Base-by-base conservation (phyloP, 2,329 filamentous ascomycete species). In the Epichloe typhina region DNA sequence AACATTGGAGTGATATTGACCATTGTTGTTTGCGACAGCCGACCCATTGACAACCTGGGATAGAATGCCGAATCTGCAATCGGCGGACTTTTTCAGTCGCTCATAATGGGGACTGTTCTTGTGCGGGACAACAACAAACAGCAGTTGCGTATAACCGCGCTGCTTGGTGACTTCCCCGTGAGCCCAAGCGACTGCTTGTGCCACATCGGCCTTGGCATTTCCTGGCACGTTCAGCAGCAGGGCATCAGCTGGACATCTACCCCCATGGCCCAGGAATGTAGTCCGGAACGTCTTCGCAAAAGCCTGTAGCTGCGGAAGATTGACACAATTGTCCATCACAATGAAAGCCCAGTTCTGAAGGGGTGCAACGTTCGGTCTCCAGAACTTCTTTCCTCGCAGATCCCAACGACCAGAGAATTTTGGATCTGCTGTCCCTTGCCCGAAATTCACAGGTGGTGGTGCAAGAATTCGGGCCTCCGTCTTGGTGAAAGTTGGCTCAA, bases 1-100 rank as follows among this genome's bases (percentile, higher is more conserved):
- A 0, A 98, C 88, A 55, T 98, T 98, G 1, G 87, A 93, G 60
- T 87, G 84, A 67, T 97, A 97, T 60, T 98, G 93, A 0, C 76
- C 76, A 21, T 85, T 80, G 15, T 78, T 79, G 63, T 84, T 84
- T 38, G 70, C 59, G 1, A 91, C 86, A 53, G 94, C 84, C 0
- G 70, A 69, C 2, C 74, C 71, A 56, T 89, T 83, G n/a, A 97
- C 63, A 55, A 90, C 84, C 63, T 97, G 93, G 0, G 88, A 88
- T 0, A 88, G 74, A 13, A 90, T 77, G n/a, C 85, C 89, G 56
- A 82, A 90, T 36, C 87, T 83, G 61, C 87, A 91, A 58, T 98
- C 93, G 54, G 81, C 84, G 26, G 80, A 87, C 68, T 90, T 90
- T 79, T 98, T 98, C 64, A 97, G 77, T 0, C 87, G 81, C 49